phyloP scores from a whole-genome alignment of 2,329 filamentous ascomycete genomes.

The Verticillium zaregamsianum region DNA sequence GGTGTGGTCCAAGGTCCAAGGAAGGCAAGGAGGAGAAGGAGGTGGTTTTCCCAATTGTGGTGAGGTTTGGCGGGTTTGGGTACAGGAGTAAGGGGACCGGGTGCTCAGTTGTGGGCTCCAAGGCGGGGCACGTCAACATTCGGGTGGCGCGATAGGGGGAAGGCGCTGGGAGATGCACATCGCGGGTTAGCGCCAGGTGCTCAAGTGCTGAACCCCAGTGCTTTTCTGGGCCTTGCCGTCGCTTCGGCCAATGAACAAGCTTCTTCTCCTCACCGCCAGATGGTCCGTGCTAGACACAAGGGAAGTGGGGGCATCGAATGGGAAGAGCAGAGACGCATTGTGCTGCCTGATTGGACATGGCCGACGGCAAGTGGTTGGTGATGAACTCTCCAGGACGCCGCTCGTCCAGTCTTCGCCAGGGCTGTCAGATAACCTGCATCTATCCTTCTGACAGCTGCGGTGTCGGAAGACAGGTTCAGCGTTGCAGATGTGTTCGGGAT shows the following conservation, averaged over 20 bases:
- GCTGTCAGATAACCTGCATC: neutral
- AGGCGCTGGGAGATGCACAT: constrained; percentile 4
- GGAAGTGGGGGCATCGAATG: neutral
- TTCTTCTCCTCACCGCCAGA: constrained; percentile 19
- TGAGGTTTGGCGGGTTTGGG: constrained; percentile 16
- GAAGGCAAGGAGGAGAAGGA: constrained; percentile 22
- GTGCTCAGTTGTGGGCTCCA: constrained; percentile 17
- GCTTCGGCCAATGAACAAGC: constrained; percentile 3
- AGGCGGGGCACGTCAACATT: constrained; percentile 21
- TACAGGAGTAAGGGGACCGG: neutral
- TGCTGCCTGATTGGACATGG: neutral
- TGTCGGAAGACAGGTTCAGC: neutral
- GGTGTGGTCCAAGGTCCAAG: constrained; percentile 19
- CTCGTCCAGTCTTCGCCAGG: neutral
- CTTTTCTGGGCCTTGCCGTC: neutral
- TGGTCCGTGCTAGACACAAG: constrained; percentile 9
- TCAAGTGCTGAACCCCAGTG: neutral
- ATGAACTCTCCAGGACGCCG: neutral
- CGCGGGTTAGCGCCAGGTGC: constrained; percentile 10
- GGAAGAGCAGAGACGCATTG: neutral
- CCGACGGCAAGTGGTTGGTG: neutral
- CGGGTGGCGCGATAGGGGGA: constrained; percentile 11
- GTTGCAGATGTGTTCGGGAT: neutral
- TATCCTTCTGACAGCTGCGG: neutral
- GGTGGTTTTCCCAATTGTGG: constrained; percentile 28